Evolutionary conservation across 1,284 basidiomycete genomes (phyloP).

Genomic region (Austropuccinia psidii): DNA sequence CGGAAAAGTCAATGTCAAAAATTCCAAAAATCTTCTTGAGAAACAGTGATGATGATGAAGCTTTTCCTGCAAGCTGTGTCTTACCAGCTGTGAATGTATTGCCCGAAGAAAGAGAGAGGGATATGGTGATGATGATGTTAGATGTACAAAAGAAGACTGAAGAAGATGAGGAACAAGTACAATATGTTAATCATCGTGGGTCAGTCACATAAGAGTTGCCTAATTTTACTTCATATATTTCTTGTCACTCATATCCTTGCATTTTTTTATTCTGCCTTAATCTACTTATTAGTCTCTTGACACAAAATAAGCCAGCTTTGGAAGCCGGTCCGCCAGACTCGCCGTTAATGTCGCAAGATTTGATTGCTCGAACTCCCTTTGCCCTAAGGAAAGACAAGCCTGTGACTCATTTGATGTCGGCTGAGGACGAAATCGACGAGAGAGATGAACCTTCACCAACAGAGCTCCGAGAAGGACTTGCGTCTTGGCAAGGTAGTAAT

Average conservation of each 20-base stretch:
- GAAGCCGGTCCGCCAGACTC: conserved; percentile 18
- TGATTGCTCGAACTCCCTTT: conserved; percentile 26
- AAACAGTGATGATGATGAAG: conserved; percentile 8
- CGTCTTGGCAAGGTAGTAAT: background rate
- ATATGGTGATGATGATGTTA: conserved; percentile 35
- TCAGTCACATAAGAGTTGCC: background rate
- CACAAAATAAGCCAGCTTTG: conserved; percentile 25
- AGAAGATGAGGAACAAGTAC: conserved; percentile 15
- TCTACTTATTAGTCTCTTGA: conserved; percentile 11
- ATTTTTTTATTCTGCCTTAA: background rate
- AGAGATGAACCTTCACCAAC: conserved; percentile 1
- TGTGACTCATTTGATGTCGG: background rate
- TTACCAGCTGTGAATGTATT: conserved; percentile 33
- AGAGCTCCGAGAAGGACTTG: background rate
- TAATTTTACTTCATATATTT: background rate
- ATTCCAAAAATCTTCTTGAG: background rate
- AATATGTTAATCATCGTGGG: conserved; percentile 37
- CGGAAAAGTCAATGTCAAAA: too few species aligned
- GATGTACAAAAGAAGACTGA: conserved; percentile 16
- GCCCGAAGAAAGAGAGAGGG: conserved; percentile 36
- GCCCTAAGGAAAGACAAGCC: conserved; percentile 19
- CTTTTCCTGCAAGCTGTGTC: conserved; percentile 3
- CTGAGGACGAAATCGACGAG: background rate
- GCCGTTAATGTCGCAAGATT: conserved; percentile 32
- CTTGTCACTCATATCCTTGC: background rate